Percentiles rank a stretch among this genome's conserved stretches.
These are phyloP conservation scores for Trichothecium roseum DNA, from an alignment of 2,329 filamentous ascomycete species.

Conservation along the genomic window DNA sequence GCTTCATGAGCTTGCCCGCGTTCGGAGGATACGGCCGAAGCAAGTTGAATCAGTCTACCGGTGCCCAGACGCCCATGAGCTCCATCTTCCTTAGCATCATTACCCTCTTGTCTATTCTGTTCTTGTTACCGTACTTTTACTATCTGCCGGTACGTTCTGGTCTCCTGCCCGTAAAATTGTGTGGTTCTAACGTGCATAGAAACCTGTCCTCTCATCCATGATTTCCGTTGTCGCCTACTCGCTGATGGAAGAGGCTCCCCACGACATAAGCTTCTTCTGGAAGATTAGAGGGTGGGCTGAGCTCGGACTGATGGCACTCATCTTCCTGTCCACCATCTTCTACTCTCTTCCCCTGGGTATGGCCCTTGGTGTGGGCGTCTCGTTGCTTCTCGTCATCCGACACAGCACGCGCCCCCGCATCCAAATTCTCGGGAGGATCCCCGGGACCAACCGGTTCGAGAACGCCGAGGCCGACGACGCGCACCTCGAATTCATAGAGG, in stretches of 20 bases:
- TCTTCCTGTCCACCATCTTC: constrained; percentile 86
- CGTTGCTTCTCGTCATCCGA: constrained; percentile 77
- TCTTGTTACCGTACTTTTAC: constrained; percentile 84
- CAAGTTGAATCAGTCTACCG: constrained; percentile 89
- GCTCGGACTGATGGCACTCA: constrained; percentile 75
- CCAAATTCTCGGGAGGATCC: constrained; percentile 85
- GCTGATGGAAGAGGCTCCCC: constrained; percentile 87
- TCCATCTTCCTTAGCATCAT: constrained; percentile 79
- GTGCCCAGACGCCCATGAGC: constrained; percentile 87
- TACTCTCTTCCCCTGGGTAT: constrained; percentile 92
- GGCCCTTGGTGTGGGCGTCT: constrained; percentile 85
- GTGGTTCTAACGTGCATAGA: constrained; percentile 36
- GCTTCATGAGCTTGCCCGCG: constrained; percentile 85
- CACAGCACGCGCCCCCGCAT: constrained; percentile 89
- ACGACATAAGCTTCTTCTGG: constrained; percentile 84
- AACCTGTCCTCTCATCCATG: constrained; percentile 87
- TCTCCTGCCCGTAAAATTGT: not conserved
- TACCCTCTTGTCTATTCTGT: constrained; percentile 69
- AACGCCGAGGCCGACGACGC: constrained; percentile 69
- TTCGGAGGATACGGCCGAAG: constrained; percentile 95
- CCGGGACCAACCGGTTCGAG: constrained; percentile 73
- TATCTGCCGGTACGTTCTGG: constrained; percentile 70
- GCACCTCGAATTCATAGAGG: constrained; percentile 77
- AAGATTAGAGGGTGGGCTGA: constrained; percentile 80
- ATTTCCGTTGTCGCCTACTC: constrained; percentile 93